Base-by-base conservation (phyloP, 768 basidiomycete genomes). In the Xerocomus potaroensis region DNA sequence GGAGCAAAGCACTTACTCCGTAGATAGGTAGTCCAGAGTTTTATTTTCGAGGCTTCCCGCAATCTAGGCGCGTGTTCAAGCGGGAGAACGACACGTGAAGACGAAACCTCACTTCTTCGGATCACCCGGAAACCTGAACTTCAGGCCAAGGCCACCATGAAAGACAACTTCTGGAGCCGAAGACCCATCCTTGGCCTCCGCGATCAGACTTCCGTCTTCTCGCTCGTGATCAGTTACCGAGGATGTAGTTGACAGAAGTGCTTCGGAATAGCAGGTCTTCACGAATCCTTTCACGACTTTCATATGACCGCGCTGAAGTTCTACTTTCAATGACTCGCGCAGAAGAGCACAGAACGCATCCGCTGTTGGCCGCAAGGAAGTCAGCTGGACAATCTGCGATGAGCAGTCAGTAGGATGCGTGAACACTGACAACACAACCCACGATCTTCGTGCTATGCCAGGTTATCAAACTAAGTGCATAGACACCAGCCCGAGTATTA, bases 361-460 rank as follows among this genome's bases (percentile, higher is more conserved):
- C 15, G 94, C 95, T 0, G 91, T 92, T 14, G 93, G 92, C 22
- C 93, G 78, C 21, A 98, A 76, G 1, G 92, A 91, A 0, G 95
- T 97, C 43, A 99, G 71, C 70, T 98, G 96, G 2, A 98, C 80
- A 53, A 95, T 80, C 87, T 89, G 46, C n/a, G 40, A 7, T 37
- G 8, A 26, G 37, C 36, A 47, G 44, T 47, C 15, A 51, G 26
- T 33, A 19, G 39, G 48, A 27, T 48, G 51, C 43, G 32, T 29
- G 36, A 32, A 36, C 15, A 29, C 19, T 6, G 26, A 40, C 21
- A 26, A 47, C n/a, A n/a, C 19, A 18, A 53, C 65, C 45, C 58
- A 95, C 94, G 56, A 97, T 87, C 72, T 95, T 87, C 72, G 89
- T 80, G 29, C 90, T 85, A 64, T 98, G 92, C 90, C 93, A 97